Evolutionary conservation across 345 rosid species (phyloP).

Genomic region (Reutealis trisperma): DNA sequence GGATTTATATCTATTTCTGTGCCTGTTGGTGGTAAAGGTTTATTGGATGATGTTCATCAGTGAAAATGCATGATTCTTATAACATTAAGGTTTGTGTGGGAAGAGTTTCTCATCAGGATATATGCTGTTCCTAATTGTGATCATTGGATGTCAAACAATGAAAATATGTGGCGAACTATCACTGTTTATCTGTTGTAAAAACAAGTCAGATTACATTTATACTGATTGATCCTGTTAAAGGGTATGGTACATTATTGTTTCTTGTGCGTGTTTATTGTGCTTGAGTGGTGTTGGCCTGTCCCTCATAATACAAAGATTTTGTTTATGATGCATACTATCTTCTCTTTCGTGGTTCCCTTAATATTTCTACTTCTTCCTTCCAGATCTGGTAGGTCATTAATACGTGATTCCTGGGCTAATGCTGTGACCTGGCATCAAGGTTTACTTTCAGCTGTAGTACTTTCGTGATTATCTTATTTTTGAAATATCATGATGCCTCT

Average conservation of each 20-base stretch:
- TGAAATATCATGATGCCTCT: constrained; percentile 8
- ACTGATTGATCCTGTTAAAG: too few relatives aligned
- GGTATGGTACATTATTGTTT: neutral
- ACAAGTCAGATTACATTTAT: too few relatives aligned
- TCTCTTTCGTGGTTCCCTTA: neutral
- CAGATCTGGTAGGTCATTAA: constrained; percentile 84
- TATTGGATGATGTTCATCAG: neutral
- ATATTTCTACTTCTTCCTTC: constrained; percentile 16
- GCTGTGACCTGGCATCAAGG: constrained; percentile 89
- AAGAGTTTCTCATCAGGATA: neutral
- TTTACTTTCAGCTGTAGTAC: constrained; percentile 27
- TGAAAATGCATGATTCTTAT: neutral
- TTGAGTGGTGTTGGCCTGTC: neutral
- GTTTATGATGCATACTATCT: neutral
- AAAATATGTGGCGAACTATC: neutral
- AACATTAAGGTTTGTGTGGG: neutral
- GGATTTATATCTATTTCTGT: neutral
- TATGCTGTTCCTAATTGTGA: neutral
- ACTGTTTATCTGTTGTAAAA: neutral
- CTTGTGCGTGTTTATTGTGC: neutral
- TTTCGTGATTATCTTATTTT: neutral
- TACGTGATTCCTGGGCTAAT: constrained; percentile 75
- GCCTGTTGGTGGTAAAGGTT: neutral
- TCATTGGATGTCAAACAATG: neutral
- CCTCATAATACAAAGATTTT: neutral